Evolutionary conservation across 1,284 basidiomycete genomes (phyloP).

Genomic region (Lentinula novae-zelandiae): DNA sequence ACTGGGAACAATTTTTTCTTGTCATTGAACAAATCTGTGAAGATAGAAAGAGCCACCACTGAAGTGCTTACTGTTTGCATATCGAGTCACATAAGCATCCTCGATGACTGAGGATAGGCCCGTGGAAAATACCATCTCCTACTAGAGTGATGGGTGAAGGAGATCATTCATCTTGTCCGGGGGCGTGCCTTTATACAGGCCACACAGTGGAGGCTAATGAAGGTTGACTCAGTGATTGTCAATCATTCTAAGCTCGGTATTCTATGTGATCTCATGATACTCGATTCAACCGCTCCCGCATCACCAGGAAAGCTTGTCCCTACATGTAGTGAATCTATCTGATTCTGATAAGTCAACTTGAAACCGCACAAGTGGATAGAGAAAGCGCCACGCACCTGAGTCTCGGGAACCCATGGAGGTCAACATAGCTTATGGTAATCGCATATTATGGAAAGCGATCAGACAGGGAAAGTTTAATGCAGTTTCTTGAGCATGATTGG

Average conservation of each 20-base stretch:
- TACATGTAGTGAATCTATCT: neutral
- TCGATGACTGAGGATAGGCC: neutral
- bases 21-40: neutral
- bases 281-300: neutral
- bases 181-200: no score
- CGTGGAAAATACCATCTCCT: neutral
- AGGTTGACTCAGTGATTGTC: no score
- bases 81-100: conserved; percentile 33
- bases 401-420: neutral
- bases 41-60: neutral
- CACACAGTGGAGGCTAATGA: no score
- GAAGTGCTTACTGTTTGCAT: conserved; percentile 32
- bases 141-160: neutral
- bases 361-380: neutral
- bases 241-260: neutral
- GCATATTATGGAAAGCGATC: neutral
- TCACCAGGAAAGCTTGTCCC: neutral
- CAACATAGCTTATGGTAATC: neutral
- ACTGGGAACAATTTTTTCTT: conserved; percentile 26
- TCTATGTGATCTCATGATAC: neutral
- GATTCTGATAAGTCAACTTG: neutral
- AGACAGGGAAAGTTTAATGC: neutral
- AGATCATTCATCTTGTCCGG: no score
- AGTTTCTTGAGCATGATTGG: neutral
- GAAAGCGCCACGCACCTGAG: neutral